Base-by-base conservation (phyloP, 2,329 filamentous ascomycete genomes). In the Escovopsis sp. region DNA sequence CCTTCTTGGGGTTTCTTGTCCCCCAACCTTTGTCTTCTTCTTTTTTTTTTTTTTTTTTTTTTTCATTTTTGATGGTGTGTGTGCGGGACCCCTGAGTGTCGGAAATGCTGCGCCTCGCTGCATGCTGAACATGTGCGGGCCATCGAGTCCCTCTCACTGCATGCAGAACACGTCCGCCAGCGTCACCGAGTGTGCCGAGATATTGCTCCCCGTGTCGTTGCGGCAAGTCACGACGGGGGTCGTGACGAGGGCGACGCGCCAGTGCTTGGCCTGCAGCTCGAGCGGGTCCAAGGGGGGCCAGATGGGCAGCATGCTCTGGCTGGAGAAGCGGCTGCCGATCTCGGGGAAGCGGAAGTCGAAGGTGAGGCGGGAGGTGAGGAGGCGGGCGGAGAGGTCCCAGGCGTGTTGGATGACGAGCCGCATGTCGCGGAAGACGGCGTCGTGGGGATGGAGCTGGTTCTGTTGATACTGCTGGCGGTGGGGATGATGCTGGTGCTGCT, bases 181-280 rank as follows among this genome's bases (percentile, higher is more conserved):
- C 27, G 58, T 49, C 16, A 69, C 53, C 6, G 60, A 60, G 37
- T 60, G 62, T 2, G 61, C 56, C 18, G 59, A 56, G 31, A 67
- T 61, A 36, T 57, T 60, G 31, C 50, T 46, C 12, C 62, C 65
- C 2, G 53, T 60, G 27, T 72, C 68, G 41, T 70, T 68, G 23
- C 68, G 60, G 44, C 68, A 61, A 2, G 66, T 71, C 31, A 73
- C 61, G 8, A 65, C 60, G 1, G 70, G 70, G 0, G 69, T 71
- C 5, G 68, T 63, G 19, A 68, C 64, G 2, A 72, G 56, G 35
- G 64, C 62, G n/a, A 74, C 50, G 5, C 68, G 62, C 52, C 58
- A 65, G 45, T 71, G 66, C 44, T 59, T 58, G 5, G 57, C 52
- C 52, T 71, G 66, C 15, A 72, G 49, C 35, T 62, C 54, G 36